Evolutionary conservation across 2,329 filamentous ascomycete genomes (phyloP).

Genomic region (Metarhizium brunneum): DNA sequence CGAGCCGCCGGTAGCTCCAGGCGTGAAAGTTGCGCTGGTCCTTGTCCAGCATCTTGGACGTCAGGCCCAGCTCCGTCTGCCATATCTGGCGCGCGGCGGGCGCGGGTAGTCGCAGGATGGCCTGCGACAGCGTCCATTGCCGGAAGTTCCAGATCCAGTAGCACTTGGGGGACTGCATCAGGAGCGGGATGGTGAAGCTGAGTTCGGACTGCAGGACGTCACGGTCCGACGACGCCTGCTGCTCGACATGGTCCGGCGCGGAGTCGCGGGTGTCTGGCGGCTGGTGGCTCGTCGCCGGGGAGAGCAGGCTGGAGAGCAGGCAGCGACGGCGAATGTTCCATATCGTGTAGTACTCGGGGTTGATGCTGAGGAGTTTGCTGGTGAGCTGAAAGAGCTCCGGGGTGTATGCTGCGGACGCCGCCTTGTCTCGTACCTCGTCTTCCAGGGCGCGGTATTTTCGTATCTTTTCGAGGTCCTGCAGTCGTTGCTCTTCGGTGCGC

Average conservation of each 20-base stretch:
- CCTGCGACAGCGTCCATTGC: constrained; percentile 70
- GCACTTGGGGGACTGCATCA: constrained; percentile 86
- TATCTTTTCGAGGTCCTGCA: constrained; percentile 64
- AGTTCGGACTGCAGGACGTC: constrained; percentile 59
- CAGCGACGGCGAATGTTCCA: constrained; percentile 80
- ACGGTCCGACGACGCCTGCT: not conserved
- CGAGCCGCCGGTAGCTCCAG: constrained; percentile 1
- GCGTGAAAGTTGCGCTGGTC: constrained; percentile 1
- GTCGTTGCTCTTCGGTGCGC: constrained; percentile 55
- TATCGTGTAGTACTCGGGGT: constrained; percentile 84
- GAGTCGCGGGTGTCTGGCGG: not conserved
- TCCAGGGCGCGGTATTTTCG: constrained; percentile 61
- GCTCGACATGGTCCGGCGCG: no score
- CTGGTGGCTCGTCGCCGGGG: constrained; percentile 10
- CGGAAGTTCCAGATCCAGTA: constrained; percentile 99
- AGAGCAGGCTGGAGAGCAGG: constrained; percentile 51
- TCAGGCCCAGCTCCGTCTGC: constrained; percentile 25
- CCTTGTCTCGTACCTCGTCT: constrained; percentile 40
- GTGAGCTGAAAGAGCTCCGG: constrained; percentile 10
- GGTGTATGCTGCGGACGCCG: not conserved
- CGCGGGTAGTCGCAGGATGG: constrained; percentile 52
- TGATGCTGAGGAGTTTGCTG: constrained; percentile 63
- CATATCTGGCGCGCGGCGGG: constrained; percentile 57
- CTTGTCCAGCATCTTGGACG: constrained; percentile 45
- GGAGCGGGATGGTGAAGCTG: constrained; percentile 70